phyloP scores from a whole-genome alignment of 2,329 filamentous ascomycete species.

The Aspergillus jensenii region DNA sequence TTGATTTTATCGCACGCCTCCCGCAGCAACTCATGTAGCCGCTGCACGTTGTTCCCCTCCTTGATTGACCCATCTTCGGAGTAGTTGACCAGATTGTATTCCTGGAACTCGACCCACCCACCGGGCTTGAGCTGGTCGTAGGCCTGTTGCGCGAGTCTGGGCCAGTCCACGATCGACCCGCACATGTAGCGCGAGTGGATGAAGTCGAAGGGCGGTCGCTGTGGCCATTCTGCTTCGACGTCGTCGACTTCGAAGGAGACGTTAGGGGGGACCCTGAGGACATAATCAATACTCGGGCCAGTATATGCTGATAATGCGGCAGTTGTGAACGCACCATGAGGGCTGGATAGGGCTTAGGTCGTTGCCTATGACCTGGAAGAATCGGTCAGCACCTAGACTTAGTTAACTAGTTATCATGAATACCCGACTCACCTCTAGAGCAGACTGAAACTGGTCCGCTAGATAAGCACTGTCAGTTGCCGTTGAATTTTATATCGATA shows the following conservation, averaged over 20 bases:
- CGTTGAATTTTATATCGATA: background rate
- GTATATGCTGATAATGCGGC: background rate
- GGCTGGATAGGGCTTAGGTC: constrained; percentile 15
- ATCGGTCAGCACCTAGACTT: background rate
- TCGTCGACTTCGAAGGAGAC: constrained; percentile 12
- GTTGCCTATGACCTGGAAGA: constrained; percentile 1
- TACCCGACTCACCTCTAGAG: background rate
- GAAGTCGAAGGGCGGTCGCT: constrained; percentile 4
- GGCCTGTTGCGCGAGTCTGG: constrained; percentile 3
- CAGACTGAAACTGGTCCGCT: background rate
- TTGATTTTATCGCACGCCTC: constrained; percentile 1
- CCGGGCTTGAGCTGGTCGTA: constrained; percentile 5
- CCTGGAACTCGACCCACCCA: constrained; percentile 13
- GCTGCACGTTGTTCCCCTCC: constrained; percentile 1
- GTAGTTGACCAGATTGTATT: constrained; percentile 8
- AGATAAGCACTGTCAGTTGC: background rate
- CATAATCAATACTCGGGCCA: background rate
- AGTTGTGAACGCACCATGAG: background rate
- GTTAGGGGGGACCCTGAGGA: constrained; percentile 8
- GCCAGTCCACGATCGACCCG: constrained; percentile 11
- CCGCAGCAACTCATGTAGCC: background rate
- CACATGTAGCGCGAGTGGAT: constrained; percentile 11
- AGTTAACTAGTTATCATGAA: background rate
- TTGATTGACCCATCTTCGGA: constrained; percentile 3
- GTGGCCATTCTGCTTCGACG: constrained; percentile 5